Conservation (phyloP, 2,329 filamentous ascomycete species). For the Claviceps humidiphila region DNA sequence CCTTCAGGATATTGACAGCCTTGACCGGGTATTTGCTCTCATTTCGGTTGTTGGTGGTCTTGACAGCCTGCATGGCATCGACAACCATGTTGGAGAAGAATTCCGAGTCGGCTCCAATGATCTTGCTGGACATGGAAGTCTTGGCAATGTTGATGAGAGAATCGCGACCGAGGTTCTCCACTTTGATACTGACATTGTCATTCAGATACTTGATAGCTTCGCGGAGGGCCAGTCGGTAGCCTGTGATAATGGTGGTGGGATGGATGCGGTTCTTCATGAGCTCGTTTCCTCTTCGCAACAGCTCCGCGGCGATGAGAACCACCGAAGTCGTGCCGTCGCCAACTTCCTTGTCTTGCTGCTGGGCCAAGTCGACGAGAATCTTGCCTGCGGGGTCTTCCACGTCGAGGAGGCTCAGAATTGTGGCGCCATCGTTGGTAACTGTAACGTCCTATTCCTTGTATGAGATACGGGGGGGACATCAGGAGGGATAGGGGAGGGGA, state of each 20-base stretch:
- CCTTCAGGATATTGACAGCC: slow-evolving; percentile 97
- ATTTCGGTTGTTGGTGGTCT: slow-evolving; percentile 77
- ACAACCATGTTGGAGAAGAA: slow-evolving; percentile 98
- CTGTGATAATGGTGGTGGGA: slow-evolving; percentile 97
- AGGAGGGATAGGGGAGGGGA: not conserved
- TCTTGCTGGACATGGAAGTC: slow-evolving; percentile 99
- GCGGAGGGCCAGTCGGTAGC: slow-evolving; percentile 85
- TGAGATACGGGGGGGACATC: not conserved
- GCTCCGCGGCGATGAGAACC: slow-evolving; percentile 90
- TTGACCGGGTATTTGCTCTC: slow-evolving; percentile 97
- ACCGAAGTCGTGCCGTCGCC: slow-evolving; percentile 97
- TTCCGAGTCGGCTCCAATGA: slow-evolving; percentile 88
- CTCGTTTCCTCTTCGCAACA: slow-evolving; percentile 87
- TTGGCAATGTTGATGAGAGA: slow-evolving; percentile 90
- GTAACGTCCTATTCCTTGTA: slow-evolving; percentile 63
- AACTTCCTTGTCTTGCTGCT: slow-evolving; percentile 98
- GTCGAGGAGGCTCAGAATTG: slow-evolving; percentile 86
- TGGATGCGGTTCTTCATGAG: slow-evolving; percentile 99
- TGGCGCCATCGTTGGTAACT: slow-evolving; percentile 96
- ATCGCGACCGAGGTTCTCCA: slow-evolving; percentile 80
- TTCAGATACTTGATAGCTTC: slow-evolving; percentile 98
- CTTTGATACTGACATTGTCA: slow-evolving; percentile 94
- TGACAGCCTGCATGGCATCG: slow-evolving; percentile 89
- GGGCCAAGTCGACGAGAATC: slow-evolving; percentile 92
- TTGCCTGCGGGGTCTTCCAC: slow-evolving; percentile 97